phyloP scores from a whole-genome alignment of 768 basidiomycete species.

The Scleroderma bovista region DNA sequence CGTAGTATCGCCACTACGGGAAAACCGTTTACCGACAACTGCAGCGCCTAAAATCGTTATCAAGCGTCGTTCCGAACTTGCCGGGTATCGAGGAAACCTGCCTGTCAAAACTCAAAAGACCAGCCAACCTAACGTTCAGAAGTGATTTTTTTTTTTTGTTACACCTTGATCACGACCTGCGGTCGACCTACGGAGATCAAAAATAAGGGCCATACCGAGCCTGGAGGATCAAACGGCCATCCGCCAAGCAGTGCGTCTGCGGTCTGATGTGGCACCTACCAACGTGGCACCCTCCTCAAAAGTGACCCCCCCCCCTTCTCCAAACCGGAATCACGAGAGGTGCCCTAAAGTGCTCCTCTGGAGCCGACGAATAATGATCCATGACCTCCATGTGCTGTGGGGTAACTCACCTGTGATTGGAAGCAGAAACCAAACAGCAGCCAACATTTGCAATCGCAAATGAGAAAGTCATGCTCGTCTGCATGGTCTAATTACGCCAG shows the following conservation, averaged over 20 bases:
- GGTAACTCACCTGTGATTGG: neutral
- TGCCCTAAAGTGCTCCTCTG: too few relatives aligned
- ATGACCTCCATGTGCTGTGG: neutral
- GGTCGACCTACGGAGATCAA: neutral
- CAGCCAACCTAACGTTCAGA: neutral
- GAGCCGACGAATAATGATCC: too few relatives aligned
- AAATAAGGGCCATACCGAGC: neutral
- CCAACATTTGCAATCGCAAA: neutral
- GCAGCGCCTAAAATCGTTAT: neutral
- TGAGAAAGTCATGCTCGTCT: slow-evolving; percentile 1
- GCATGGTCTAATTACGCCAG: neutral
- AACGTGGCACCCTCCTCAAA: neutral
- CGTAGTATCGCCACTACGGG: neutral
- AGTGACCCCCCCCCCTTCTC: neutral
- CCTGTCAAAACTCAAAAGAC: neutral
- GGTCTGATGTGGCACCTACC: slow-evolving; percentile 12
- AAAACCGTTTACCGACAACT: neutral
- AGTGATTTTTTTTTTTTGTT: too few relatives aligned
- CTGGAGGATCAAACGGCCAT: neutral
- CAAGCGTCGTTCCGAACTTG: neutral
- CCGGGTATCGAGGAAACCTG: neutral
- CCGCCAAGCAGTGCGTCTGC: slow-evolving; percentile 5
- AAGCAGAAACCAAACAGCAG: neutral
- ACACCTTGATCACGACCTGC: neutral
- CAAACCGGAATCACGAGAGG: too few relatives aligned